Evolutionary conservation across 352 stramenopile genomes (phyloP), one percentile per base, ranked within the genome.

Genomic region (Globisporangium yorkense): DNA sequence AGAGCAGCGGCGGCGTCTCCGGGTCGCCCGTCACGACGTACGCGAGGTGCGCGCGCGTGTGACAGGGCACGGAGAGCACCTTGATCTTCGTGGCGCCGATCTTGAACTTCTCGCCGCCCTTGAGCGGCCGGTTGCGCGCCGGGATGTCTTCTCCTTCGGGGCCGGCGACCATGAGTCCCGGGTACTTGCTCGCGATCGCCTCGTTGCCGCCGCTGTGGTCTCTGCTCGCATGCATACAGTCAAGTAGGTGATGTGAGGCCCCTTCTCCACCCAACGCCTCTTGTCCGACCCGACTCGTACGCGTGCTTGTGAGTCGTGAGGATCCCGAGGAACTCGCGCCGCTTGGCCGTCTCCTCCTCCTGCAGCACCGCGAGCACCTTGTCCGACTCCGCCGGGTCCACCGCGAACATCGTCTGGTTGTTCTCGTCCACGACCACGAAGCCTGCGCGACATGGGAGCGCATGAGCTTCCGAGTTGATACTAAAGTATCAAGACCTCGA

Each of bases 231-330:
- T 18, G 3, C 3, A 46, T 46, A 24, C 41, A 46, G 15, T n/a
- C 15, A 47, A 15, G 3, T 8, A 27, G 18, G 16, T 8, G 18
- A 5, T 20, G 16, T 16, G 41, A 9, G 16, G 37, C 37, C 37
- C 37, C 8, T 9, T 41, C 24, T 27, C 24, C 35, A 9, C 8
- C 10, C 35, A 41, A 13, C 10, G 12, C 2, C 35, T 16, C 8
- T 41, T 10, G 3, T 35, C 5, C 5, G 4, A 35, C 31, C 31
- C 31, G 31, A 7, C 33, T 72, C 79, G 50, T 79, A 94, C 85
- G 62, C 72, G 82, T 98, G 93, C 59, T 96, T 96, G 77, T 98
- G 93, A 2, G 93, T 98, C 21, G 90, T 98, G 33, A 98, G 72
- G 39, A 98, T 94, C 5, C 77, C 84, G 15, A 91, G 68, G 45